These are phyloP conservation scores for Trichoderma arundinaceum DNA, from an alignment of 2,329 filamentous ascomycete genomes.

Conservation along the genomic window DNA sequence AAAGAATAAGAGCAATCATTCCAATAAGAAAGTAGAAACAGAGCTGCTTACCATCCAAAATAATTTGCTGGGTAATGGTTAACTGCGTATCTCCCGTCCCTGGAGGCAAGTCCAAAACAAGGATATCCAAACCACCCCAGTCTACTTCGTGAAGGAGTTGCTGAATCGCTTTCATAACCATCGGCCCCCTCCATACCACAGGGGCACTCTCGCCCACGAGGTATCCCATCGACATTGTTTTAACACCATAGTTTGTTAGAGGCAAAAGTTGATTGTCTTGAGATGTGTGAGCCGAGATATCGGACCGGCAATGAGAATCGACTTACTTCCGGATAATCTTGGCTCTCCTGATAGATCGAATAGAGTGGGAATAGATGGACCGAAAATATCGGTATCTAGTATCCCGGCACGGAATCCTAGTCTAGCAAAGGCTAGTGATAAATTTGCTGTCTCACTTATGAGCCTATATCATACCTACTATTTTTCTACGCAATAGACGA, in stretches of 20 bases:
- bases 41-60: slow-evolving; percentile 71
- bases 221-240: slow-evolving; percentile 99
- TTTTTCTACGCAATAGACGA: not conserved
- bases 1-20: slow-evolving; percentile 20
- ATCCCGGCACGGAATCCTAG: slow-evolving; percentile 84
- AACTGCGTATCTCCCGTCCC: slow-evolving; percentile 96
- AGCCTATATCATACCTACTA: not conserved
- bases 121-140: slow-evolving; percentile 86
- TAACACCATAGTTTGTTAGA: slow-evolving; percentile 90
- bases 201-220: slow-evolving; percentile 79
- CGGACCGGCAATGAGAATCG: not conserved
- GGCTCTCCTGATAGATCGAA: slow-evolving; percentile 83
- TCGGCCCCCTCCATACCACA: slow-evolving; percentile 92
- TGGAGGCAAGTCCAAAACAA: slow-evolving; percentile 89
- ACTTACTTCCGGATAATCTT: slow-evolving; percentile 71
- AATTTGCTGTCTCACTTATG: slow-evolving; percentile 62
- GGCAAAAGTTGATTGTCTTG: slow-evolving; percentile 81
- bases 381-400: slow-evolving; percentile 95
- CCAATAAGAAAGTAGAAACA: not conserved
- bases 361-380: slow-evolving; percentile 89
- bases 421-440: slow-evolving; percentile 84
- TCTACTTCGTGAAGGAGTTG: slow-evolving; percentile 95
- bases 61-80: slow-evolving; percentile 93
- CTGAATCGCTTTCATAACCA: slow-evolving; percentile 97
- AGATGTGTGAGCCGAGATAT: slow-evolving; percentile 27